These are phyloP conservation scores for Colletotrichum higginsianum DNA, from an alignment of 2,329 filamentous ascomycete species.

Conservation along the genomic window DNA sequence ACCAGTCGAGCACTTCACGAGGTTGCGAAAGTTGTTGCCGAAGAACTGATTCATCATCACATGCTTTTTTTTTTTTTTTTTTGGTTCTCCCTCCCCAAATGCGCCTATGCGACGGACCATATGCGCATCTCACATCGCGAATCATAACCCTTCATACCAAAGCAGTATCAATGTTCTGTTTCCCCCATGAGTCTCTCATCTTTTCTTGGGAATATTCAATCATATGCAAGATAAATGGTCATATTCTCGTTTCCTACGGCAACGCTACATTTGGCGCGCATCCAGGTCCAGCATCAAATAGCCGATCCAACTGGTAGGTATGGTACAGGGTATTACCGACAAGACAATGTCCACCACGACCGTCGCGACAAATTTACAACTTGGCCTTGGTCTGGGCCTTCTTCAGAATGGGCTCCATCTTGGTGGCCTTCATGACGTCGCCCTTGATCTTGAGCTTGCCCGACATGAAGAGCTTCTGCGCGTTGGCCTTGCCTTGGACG, in stretches of 20 bases:
- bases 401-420: slow-evolving; percentile 93
- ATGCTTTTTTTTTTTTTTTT: neutral
- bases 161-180: neutral
- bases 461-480: slow-evolving; percentile 96
- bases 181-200: neutral
- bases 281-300: slow-evolving; percentile 12
- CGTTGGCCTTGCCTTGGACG: slow-evolving; percentile 89
- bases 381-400: slow-evolving; percentile 89
- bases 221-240: slow-evolving; percentile 10
- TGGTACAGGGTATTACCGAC: slow-evolving; percentile 43
- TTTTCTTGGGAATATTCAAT: neutral
- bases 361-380: slow-evolving; percentile 69
- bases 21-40: neutral
- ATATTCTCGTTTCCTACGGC: slow-evolving; percentile 36
- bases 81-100: too few relatives aligned
- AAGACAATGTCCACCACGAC: slow-evolving; percentile 15
- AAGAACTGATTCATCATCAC: neutral
- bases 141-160: neutral
- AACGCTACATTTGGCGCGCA: slow-evolving; percentile 20
- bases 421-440: slow-evolving; percentile 98
- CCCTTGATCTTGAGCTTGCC: slow-evolving; percentile 99
- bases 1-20: neutral
- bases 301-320: slow-evolving; percentile 25
- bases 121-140: neutral
- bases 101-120: neutral